Percentiles rank a stretch among this genome's conserved stretches.
Evolutionary conservation across 2,329 filamentous ascomycete genomes (phyloP).

Genomic region (Talaromyces albobiverticillius): DNA sequence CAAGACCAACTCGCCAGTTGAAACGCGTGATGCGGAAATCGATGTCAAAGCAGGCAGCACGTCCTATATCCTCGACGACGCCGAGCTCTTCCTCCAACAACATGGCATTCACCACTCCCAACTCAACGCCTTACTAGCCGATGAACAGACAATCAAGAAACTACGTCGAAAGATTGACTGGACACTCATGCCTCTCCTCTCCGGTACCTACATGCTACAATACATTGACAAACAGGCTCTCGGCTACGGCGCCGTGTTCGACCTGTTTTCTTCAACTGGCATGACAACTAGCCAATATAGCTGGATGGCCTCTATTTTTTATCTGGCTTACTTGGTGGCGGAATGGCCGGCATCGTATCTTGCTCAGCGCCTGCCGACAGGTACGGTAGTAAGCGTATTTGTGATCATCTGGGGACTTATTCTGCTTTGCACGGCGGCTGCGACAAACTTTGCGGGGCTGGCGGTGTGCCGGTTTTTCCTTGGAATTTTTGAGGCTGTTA

Average conservation of each 20-base stretch:
- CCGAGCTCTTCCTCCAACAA: background rate
- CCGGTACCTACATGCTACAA: conserved; percentile 42
- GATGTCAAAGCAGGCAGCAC: no score
- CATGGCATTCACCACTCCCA: background rate
- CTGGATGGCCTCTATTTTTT: conserved; percentile 53
- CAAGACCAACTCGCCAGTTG: no score
- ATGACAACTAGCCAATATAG: conserved; percentile 47
- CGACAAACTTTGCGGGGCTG: conserved; percentile 49
- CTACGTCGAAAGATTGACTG: conserved; percentile 47
- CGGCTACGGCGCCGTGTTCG: conserved; percentile 56
- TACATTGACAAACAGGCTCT: conserved; percentile 58
- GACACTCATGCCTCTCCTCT: conserved; percentile 51
- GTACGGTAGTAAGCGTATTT: conserved; percentile 46
- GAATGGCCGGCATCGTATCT: conserved; percentile 39
- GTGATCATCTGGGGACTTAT: conserved; percentile 51
- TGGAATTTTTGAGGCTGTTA: conserved; percentile 55
- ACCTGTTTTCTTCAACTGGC: conserved; percentile 50
- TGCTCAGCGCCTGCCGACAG: conserved; percentile 49
- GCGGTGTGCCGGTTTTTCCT: conserved; percentile 53
- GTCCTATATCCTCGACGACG: background rate
- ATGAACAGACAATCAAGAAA: background rate
- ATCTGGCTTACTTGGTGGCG: conserved; percentile 49
- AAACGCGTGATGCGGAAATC: no score
- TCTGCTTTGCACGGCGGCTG: conserved; percentile 47
- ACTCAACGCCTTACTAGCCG: background rate